Percentiles rank a stretch among this genome's conserved stretches.
phyloP scores from a whole-genome alignment of 2,329 filamentous ascomycete species.

The Aspergillus sp. region DNA sequence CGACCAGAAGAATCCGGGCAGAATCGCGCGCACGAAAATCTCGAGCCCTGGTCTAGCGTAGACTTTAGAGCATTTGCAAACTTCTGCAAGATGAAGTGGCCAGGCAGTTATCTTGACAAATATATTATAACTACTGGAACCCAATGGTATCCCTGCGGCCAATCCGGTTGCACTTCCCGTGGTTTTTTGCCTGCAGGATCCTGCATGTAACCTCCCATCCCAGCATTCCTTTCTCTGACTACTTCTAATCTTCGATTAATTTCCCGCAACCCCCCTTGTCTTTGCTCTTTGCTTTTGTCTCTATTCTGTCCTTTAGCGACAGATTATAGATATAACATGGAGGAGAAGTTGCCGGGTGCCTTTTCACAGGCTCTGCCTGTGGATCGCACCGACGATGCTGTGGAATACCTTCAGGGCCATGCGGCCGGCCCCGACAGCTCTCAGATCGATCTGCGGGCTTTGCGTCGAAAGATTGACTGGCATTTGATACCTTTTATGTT shows the following conservation, averaged over 20 bases:
- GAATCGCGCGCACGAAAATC: background rate
- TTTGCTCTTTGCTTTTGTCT: background rate
- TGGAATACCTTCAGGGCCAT: constrained; percentile 25
- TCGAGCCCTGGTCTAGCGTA: background rate
- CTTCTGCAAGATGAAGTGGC: background rate
- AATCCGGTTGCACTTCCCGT: background rate
- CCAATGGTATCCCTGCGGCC: background rate
- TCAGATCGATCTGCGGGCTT: constrained; percentile 22
- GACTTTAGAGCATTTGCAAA: background rate
- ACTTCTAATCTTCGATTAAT: background rate
- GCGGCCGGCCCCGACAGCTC: background rate
- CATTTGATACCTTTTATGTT: constrained; percentile 37
- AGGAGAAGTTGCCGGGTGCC: constrained; percentile 12
- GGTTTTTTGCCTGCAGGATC: background rate
- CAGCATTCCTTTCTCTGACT: background rate
- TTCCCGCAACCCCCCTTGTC: background rate
- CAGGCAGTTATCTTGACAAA: background rate
- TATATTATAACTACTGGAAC: background rate
- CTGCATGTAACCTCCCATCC: background rate
- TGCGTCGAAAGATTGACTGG: constrained; percentile 35
- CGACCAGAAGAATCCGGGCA: background rate
- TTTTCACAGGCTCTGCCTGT: background rate
- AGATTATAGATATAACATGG: background rate
- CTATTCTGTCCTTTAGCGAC: background rate
- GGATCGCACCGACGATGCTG: constrained; percentile 23